A percentile compares a stretch with the other conserved stretches of the same genome.
Evolutionary conservation across 805 yeast species (phyloP).

Genomic region (Wickerhamiella nectarea): DNA sequence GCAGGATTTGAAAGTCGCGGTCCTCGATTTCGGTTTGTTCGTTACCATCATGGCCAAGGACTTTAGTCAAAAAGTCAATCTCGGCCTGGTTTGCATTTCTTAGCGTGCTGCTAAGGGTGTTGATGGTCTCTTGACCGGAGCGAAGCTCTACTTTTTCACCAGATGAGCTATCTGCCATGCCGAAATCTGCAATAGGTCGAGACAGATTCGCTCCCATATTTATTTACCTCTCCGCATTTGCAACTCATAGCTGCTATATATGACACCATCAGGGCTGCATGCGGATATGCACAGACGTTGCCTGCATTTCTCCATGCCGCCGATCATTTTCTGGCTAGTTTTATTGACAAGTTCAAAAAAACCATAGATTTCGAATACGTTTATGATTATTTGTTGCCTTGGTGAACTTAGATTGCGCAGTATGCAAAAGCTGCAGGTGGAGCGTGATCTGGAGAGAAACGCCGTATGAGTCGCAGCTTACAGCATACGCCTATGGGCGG

Average conservation of each 20-base stretch:
- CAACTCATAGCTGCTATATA: not conserved
- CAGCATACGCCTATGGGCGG: too few relatives aligned
- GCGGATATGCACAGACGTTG: not conserved
- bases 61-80: not conserved
- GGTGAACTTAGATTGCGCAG: too few relatives aligned
- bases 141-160: not conserved
- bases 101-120: not conserved
- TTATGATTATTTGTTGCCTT: too few relatives aligned
- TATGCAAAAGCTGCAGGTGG: too few relatives aligned
- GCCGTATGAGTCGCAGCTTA: too few relatives aligned
- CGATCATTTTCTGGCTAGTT: not conserved
- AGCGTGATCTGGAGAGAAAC: too few relatives aligned
- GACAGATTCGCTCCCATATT: not conserved
- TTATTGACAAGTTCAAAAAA: not conserved
- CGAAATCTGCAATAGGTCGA: not conserved
- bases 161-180: not conserved
- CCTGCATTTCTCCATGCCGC: not conserved
- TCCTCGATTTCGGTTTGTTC: not conserved
- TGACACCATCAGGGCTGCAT: not conserved
- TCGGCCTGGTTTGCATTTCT: not conserved
- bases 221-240: not conserved
- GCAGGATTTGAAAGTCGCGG: constrained; percentile 3
- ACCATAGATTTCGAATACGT: too few relatives aligned
- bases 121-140: not conserved
- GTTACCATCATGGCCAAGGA: not conserved